Conservation (phyloP, 1,139 yeast species). For the Martiniozyma asiatica region DNA sequence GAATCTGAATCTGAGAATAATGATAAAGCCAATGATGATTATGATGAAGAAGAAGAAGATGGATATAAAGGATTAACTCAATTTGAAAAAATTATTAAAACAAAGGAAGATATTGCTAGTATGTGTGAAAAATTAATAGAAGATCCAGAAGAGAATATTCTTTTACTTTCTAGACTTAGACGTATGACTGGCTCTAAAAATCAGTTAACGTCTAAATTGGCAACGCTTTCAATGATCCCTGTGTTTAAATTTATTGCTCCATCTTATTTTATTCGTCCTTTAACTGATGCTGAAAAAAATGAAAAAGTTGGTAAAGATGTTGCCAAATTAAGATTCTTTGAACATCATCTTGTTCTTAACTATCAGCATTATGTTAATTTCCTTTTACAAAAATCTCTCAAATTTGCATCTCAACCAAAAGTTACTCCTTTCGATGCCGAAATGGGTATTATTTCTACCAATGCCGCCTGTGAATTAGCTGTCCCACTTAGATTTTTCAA, state of each 20-base stretch:
- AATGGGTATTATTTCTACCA: constrained; percentile 49
- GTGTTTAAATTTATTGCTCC: constrained; percentile 83
- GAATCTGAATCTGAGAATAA: constrained; percentile 15
- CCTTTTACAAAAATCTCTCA: constrained; percentile 32
- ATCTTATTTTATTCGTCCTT: constrained; percentile 72
- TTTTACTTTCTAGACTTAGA: constrained; percentile 55
- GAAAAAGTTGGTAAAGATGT: constrained; percentile 80
- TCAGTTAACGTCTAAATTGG: constrained; percentile 57
- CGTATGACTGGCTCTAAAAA: constrained; percentile 61
- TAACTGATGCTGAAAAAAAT: constrained; percentile 67
- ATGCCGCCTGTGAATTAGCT: constrained; percentile 71
- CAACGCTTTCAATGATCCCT: constrained; percentile 70
- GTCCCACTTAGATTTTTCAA: constrained; percentile 69
- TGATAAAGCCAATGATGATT: constrained; percentile 14
- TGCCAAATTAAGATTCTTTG: constrained; percentile 62
- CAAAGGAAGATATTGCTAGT: constrained; percentile 78
- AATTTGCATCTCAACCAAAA: constrained; percentile 30
- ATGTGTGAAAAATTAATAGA: constrained; percentile 70
- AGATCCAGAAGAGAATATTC: constrained; percentile 79
- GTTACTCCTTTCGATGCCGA: constrained; percentile 28
- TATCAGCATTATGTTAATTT: constrained; percentile 59
- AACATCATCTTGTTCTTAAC: constrained; percentile 59
- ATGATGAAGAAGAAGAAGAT: constrained; percentile 26
- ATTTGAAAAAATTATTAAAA: constrained; percentile 41
- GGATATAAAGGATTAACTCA: constrained; percentile 41